A percentile compares a stretch with the other conserved stretches of the same genome.
Evolutionary conservation across 257 asterid species (phyloP).

Genomic region (Euphrasia confusa): DNA sequence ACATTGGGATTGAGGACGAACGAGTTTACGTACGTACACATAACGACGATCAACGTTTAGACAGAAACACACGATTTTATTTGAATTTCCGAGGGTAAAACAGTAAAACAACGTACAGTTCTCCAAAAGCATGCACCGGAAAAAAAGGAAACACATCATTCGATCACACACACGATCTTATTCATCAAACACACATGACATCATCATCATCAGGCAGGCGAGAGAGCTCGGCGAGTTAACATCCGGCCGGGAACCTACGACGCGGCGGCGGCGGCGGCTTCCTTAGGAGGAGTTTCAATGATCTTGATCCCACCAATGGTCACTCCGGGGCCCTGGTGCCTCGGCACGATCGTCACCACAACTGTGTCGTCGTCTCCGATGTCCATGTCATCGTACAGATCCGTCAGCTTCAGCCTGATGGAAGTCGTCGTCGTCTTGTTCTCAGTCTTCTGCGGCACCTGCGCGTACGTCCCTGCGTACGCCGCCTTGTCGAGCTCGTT

Average conservation of each 20-base stretch:
- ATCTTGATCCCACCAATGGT: constrained; percentile 55
- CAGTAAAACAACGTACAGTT: too few relatives aligned
- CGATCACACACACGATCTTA: too few relatives aligned
- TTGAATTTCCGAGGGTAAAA: too few relatives aligned
- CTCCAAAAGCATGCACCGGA: too few relatives aligned
- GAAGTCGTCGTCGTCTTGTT: constrained; percentile 28
- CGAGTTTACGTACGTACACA: too few relatives aligned
- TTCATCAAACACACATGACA: too few relatives aligned
- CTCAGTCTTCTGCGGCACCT: constrained; percentile 43
- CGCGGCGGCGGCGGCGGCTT: background rate
- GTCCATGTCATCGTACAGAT: constrained; percentile 57
- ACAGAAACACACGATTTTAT: too few relatives aligned
- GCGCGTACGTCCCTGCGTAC: constrained; percentile 58
- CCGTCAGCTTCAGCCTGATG: constrained; percentile 44
- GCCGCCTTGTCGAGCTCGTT: constrained; percentile 43
- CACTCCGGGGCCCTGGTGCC: constrained; percentile 32
- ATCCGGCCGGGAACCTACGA: too few relatives aligned
- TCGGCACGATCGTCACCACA: constrained; percentile 50
- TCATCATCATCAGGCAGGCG: too few relatives aligned
- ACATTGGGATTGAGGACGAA: too few relatives aligned
- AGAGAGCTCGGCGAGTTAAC: background rate
- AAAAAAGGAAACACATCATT: too few relatives aligned
- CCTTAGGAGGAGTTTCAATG: constrained; percentile 11
- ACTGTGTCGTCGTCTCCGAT: constrained; percentile 45
- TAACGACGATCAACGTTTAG: too few relatives aligned